phyloP scores from a whole-genome alignment of 2,329 filamentous ascomycete genomes.

The Clarireedia paspali region DNA sequence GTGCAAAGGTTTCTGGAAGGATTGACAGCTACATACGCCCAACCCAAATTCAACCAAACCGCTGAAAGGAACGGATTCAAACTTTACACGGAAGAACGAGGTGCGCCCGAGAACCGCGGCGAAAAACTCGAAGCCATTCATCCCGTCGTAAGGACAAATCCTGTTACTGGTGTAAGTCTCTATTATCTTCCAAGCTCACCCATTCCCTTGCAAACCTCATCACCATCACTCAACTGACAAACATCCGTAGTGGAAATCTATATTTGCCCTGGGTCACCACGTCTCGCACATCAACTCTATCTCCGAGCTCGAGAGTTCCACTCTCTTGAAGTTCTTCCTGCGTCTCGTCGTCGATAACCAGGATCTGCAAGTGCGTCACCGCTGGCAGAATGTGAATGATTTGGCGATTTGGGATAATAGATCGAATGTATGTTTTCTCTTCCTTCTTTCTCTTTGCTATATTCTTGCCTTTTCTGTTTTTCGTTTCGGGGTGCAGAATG shows the following conservation, averaged over 20 bases:
- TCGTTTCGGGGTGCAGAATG: no score
- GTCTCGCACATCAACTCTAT: slow-evolving; percentile 44
- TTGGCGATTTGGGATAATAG: slow-evolving; percentile 51
- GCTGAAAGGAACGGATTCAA: slow-evolving; percentile 38
- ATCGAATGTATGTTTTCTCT: slow-evolving; percentile 27
- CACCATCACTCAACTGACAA: background rate
- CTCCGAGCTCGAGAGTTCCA: slow-evolving; percentile 38
- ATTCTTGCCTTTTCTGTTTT: no score
- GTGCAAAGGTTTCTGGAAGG: slow-evolving; percentile 51
- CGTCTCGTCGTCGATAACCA: slow-evolving; percentile 46
- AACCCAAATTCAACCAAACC: slow-evolving; percentile 42
- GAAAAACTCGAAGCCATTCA: slow-evolving; percentile 41
- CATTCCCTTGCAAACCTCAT: no score
- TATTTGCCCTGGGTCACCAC: slow-evolving; percentile 46
- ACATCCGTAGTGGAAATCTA: slow-evolving; percentile 38
- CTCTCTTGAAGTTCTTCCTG: slow-evolving; percentile 45
- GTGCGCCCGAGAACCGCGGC: slow-evolving; percentile 44
- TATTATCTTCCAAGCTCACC: background rate
- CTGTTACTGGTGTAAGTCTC: slow-evolving; percentile 38
- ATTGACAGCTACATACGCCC: slow-evolving; percentile 46
- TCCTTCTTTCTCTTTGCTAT: background rate
- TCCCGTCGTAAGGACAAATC: slow-evolving; percentile 49
- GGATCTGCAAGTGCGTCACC: slow-evolving; percentile 42
- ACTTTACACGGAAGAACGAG: slow-evolving; percentile 38
- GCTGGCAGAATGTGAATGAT: slow-evolving; percentile 32